These are phyloP conservation scores for Cystobasidium tubakii DNA, from an alignment of 768 basidiomycete species.

Conservation along the genomic window DNA sequence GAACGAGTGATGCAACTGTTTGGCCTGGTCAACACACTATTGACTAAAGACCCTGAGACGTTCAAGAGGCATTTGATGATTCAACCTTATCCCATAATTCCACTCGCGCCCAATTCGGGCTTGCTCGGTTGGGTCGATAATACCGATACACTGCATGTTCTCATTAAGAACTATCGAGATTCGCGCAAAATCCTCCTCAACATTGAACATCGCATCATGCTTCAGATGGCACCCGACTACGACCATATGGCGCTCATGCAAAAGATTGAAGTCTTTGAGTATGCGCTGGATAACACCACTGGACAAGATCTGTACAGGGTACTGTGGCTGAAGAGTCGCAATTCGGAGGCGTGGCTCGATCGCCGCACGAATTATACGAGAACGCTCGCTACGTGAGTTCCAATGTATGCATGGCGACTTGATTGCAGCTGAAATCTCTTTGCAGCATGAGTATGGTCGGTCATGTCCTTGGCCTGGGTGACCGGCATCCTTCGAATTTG, in stretches of 20 bases:
- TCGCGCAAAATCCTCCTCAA: constrained; percentile 92
- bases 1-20: constrained; percentile 99
- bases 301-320: constrained; percentile 96
- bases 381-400: constrained; percentile 72
- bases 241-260: constrained; percentile 87
- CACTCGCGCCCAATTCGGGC: constrained; percentile 90
- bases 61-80: constrained; percentile 95
- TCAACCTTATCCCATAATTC: constrained; percentile 84
- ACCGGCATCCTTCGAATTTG: constrained; percentile 92
- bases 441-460: constrained; percentile 57
- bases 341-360: constrained; percentile 97
- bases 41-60: constrained; percentile 85
- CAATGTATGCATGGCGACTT: neutral
- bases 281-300: constrained; percentile 94
- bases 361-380: constrained; percentile 91
- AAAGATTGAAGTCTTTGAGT: constrained; percentile 98
- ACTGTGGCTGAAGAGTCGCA: constrained; percentile 87
- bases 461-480: constrained; percentile 93
- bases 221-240: constrained; percentile 93
- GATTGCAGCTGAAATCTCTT: neutral
- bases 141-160: constrained; percentile 89
- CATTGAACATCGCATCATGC: constrained; percentile 97
- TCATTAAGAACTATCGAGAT: constrained; percentile 83
- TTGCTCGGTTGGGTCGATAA: constrained; percentile 92
- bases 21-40: constrained; percentile 87